Evolutionary conservation across 2,329 filamentous ascomycete species (phyloP).

Genomic region (Graphilbum fragrans): DNA sequence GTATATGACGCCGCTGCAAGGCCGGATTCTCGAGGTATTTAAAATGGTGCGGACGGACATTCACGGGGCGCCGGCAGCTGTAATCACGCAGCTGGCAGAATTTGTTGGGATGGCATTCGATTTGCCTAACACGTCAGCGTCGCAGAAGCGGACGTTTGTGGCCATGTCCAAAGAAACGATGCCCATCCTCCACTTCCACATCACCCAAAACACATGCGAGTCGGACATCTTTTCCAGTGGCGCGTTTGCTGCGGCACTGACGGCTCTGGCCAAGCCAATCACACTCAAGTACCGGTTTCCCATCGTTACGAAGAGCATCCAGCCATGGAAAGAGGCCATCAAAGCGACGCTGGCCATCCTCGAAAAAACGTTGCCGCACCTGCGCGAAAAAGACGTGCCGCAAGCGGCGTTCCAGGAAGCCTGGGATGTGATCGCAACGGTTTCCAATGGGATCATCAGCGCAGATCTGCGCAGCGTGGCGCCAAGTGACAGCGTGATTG

Average conservation of each 20-base stretch:
- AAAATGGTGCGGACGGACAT: constrained; percentile 56
- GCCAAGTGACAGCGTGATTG: constrained; percentile 28
- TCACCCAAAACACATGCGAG: constrained; percentile 46
- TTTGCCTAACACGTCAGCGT: constrained; percentile 14
- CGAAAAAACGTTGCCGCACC: constrained; percentile 48
- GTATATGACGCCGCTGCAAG: constrained; percentile 60
- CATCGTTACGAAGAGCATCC: constrained; percentile 55
- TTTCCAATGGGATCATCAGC: constrained; percentile 56
- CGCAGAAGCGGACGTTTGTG: constrained; percentile 63
- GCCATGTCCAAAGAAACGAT: constrained; percentile 80
- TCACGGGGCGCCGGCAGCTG: constrained; percentile 49
- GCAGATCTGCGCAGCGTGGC: constrained; percentile 43
- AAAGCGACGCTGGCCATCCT: constrained; percentile 57
- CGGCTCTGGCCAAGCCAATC: constrained; percentile 58
- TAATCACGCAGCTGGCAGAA: constrained; percentile 58
- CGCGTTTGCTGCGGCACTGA: constrained; percentile 52
- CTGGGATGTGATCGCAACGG: constrained; percentile 57
- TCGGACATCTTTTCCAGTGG: constrained; percentile 58
- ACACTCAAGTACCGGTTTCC: constrained; percentile 69
- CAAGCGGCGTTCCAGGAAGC: constrained; percentile 38
- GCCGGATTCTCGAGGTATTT: constrained; percentile 54
- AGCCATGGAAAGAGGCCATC: constrained; percentile 74
- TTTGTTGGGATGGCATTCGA: constrained; percentile 60
- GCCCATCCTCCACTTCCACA: constrained; percentile 50
- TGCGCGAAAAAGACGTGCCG: constrained; percentile 36